Conservation (phyloP, 2,329 filamentous ascomycete genomes). For the Fusarium hostae region DNA sequence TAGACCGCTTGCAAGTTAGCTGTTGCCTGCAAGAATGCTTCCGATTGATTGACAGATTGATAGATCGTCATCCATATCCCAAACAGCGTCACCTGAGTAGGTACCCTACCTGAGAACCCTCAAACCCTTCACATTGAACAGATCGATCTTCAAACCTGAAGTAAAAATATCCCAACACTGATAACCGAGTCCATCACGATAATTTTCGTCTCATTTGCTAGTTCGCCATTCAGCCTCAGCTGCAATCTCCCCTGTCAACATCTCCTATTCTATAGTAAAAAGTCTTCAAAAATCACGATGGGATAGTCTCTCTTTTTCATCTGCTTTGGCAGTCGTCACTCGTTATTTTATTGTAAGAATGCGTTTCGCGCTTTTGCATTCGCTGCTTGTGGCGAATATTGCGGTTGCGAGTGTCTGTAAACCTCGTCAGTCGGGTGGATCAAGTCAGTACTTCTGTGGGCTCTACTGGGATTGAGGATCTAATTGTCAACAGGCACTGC, state of each 20-base stretch:
- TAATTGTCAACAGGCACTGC: background rate
- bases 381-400: background rate
- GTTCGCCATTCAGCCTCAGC: background rate
- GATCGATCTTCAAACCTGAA: background rate
- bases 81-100: background rate
- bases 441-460: background rate
- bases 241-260: background rate
- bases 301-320: rapidly evolving
- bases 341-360: background rate
- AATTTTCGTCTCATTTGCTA: background rate
- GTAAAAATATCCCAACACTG: background rate
- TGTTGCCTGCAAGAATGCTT: background rate
- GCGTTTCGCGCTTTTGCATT: background rate
- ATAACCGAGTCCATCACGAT: background rate
- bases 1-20: background rate
- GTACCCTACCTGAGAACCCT: background rate
- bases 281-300: background rate
- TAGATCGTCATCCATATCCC: background rate
- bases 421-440: background rate
- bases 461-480: rapidly evolving
- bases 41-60: background rate
- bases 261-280: background rate
- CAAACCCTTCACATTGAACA: background rate
- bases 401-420: background rate
- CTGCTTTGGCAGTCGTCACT: background rate